Conservation (phyloP, 345 rosid genomes). For the Citrus glauca region DNA sequence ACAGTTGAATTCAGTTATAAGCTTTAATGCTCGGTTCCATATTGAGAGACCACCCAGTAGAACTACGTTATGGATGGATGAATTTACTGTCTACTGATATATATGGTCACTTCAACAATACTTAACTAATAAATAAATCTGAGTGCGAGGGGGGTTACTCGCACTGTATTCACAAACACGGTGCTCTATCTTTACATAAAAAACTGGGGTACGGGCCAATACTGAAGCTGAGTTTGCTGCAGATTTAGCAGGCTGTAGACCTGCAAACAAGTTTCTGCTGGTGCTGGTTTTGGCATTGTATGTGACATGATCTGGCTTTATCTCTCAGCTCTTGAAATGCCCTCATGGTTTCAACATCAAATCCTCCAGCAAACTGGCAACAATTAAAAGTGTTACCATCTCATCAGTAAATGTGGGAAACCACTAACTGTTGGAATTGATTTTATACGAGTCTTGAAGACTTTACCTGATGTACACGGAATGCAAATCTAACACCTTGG, state of each 20-base stretch:
- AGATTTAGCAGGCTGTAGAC: slow-evolving; percentile 50
- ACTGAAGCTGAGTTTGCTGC: slow-evolving; percentile 72
- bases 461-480: slow-evolving; percentile 96
- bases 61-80: not conserved
- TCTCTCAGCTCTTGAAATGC: slow-evolving; percentile 95
- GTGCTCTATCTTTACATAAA: slow-evolving; percentile 24
- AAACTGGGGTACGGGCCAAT: not conserved
- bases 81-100: not conserved
- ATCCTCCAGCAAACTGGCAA: slow-evolving; percentile 91
- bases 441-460: not conserved
- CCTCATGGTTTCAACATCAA: slow-evolving; percentile 89
- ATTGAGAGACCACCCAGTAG: not conserved
- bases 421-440: not conserved
- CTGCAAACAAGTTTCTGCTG: slow-evolving; percentile 58
- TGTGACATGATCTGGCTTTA: slow-evolving; percentile 73
- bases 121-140: slow-evolving; percentile 3
- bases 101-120: not conserved
- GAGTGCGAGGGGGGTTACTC: not conserved
- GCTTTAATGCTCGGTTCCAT: not conserved
- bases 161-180: slow-evolving; percentile 21
- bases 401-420: not conserved
- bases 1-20: not conserved
- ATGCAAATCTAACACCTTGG: slow-evolving; percentile 91
- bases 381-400: not conserved
- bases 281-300: slow-evolving; percentile 70